These are phyloP conservation scores for Comarum palustre DNA, from an alignment of 306 rosid genomes.

Conservation along the genomic window DNA sequence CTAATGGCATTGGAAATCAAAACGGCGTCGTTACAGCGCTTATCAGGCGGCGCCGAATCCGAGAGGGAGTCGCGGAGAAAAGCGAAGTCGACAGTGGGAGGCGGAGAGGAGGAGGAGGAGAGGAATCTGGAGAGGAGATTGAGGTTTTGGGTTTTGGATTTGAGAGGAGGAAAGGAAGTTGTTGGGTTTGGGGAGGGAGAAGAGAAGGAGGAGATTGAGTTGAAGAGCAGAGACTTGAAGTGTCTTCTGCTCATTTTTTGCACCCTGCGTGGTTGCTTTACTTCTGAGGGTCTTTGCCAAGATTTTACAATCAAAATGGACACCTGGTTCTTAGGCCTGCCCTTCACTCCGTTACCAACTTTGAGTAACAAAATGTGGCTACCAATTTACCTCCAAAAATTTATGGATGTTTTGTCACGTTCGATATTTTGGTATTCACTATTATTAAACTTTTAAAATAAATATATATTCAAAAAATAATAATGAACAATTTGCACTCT, in stretches of 20 bases:
- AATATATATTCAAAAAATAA: no score
- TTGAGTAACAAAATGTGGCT: no score
- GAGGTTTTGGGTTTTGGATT: slow-evolving; percentile 1
- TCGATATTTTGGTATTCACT: no score
- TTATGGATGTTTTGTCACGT: no score
- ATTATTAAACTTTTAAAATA: no score
- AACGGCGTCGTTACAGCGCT: slow-evolving; percentile 39
- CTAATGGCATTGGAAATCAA: slow-evolving; percentile 40
- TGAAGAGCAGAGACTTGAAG: slow-evolving; percentile 31
- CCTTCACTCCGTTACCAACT: no score
- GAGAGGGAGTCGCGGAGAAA: slow-evolving; percentile 44
- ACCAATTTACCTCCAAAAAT: no score
- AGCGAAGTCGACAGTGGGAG: slow-evolving; percentile 43
- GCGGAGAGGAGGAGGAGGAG: slow-evolving; percentile 29
- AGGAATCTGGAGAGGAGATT: slow-evolving; percentile 17
- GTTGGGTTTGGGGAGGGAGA: not conserved
- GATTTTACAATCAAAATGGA: no score
- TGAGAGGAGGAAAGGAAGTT: not conserved
- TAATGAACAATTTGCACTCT: no score
- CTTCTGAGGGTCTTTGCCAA: no score
- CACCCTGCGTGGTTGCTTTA: no score
- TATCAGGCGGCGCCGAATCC: slow-evolving; percentile 12
- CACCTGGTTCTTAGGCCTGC: no score
- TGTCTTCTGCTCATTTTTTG: slow-evolving; percentile 52
- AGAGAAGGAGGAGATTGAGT: slow-evolving; percentile 29